Conservation (phyloP, 2,329 filamentous ascomycete species). For the Fusarium sp. region DNA sequence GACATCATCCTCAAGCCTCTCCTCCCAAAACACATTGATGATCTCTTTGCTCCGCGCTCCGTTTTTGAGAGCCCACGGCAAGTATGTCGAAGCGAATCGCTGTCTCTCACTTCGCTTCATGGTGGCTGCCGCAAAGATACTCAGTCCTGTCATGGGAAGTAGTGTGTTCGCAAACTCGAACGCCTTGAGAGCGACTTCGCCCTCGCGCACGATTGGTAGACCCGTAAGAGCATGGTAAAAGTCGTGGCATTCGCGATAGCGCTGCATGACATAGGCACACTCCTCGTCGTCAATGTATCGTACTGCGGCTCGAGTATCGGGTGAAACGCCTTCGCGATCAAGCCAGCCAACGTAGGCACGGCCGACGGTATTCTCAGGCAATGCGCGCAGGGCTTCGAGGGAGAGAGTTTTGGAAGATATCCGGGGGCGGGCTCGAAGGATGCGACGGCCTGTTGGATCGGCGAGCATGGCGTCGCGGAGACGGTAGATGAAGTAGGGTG, state of each 20-base stretch:
- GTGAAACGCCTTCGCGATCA: conserved; percentile 92
- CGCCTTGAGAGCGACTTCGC: conserved; percentile 95
- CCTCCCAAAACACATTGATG: conserved; percentile 98
- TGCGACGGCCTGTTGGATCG: conserved; percentile 84
- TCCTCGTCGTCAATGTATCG: conserved; percentile 95
- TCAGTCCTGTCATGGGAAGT: conserved; percentile 93
- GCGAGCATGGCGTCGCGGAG: conserved; percentile 93
- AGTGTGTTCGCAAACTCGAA: conserved; percentile 97
- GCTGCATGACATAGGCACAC: conserved; percentile 98
- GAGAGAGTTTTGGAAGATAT: conserved; percentile 80
- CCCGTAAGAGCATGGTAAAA: conserved; percentile 97
- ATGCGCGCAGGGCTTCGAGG: conserved; percentile 74
- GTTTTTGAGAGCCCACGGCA: conserved; percentile 91
- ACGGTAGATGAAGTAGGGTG: conserved; percentile 93
- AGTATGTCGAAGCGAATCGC: conserved; percentile 78
- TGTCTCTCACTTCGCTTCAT: conserved; percentile 83
- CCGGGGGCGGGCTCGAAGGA: conserved; percentile 88
- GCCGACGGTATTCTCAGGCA: conserved; percentile 81
- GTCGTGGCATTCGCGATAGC: conserved; percentile 96
- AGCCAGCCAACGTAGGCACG: conserved; percentile 88
- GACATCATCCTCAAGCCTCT: conserved; percentile 87
- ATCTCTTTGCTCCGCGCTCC: conserved; percentile 81
- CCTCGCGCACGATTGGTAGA: conserved; percentile 90
- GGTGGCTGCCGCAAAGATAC: conserved; percentile 85
- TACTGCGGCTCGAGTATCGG: conserved; percentile 85